phyloP scores from a whole-genome alignment of 78 protist species.

The Creolimax fragrantissima region DNA sequence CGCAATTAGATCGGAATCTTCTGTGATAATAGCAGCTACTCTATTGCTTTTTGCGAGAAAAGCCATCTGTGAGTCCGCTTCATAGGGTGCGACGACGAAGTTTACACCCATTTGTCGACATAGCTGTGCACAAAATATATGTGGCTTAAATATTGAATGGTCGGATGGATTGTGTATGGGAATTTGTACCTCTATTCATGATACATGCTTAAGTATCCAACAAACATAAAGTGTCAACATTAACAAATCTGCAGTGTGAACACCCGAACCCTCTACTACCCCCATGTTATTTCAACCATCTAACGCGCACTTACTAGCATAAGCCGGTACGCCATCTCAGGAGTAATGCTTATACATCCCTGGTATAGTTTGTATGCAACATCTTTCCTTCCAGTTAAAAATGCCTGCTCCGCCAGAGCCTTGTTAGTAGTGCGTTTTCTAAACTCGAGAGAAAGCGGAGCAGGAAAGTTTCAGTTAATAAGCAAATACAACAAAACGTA shows the following conservation, averaged over 20 bases:
- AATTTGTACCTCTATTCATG: no score
- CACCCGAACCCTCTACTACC: no score
- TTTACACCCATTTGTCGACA: not conserved
- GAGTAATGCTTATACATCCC: conserved; percentile 64
- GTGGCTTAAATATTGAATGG: no score
- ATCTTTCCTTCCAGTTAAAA: conserved; percentile 30
- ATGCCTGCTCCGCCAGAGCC: conserved; percentile 13
- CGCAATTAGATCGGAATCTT: conserved; percentile 93
- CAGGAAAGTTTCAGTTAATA: no score
- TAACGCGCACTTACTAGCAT: conserved; percentile 20
- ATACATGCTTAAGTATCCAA: no score
- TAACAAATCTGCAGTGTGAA: no score
- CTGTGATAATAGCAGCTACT: conserved; percentile 82
- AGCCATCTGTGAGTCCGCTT: conserved; percentile 98
- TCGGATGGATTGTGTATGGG: no score
- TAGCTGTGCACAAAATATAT: not conserved
- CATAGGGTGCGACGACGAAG: conserved; percentile 95
- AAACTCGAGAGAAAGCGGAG: no score
- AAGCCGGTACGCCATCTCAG: conserved; percentile 56
- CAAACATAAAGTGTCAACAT: no score
- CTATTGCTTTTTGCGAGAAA: conserved; percentile 50
- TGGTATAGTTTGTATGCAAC: conserved; percentile 37
- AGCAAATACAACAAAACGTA: no score
- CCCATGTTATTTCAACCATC: not conserved
- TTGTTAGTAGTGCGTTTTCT: not conserved